Base-by-base conservation (phyloP, 148 eudicot genomes). In the Vaccinium macrocarpon region DNA sequence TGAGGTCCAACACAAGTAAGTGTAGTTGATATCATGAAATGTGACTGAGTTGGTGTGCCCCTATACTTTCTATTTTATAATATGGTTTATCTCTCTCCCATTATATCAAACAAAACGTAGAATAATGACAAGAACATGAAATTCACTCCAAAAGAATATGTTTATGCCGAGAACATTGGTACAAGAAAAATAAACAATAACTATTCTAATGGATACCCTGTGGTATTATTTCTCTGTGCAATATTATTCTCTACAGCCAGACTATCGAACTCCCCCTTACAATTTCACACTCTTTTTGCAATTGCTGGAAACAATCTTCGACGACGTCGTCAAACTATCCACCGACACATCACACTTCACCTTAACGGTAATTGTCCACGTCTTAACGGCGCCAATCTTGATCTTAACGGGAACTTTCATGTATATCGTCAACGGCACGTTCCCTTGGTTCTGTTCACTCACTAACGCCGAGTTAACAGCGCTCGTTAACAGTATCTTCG, bases 361-460 rank as follows among this genome's bases (percentile, higher is more conserved):
- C 84, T 90, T 93, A 73, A 92, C 90, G 68, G 88, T 90, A 21
- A 93, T 80, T 48, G 86, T 86, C 98, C 98, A 93, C 42, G 95
- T 90, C 87, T 88, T 95, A 12, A 93, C 81, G 80, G 89, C 76
- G 10, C 98, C 97, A 6, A 95, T 25, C 86, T 93, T 88, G 7
- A 95, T 75, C 86, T 89, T 94, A 19, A 95, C 88, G 23, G 98
- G 98, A 19, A 90, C 86, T 73, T 84, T 87, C 66, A 88, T 82
- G 27, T 85, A 84, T 80, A 95, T 71, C 76, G 50, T 82, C 8
- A 95, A 86, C 82, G 95, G 96, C 53, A 95, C 92, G 21, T 83
- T 80, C 46, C 85, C 84, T 0, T 73, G 27, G 52, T 61, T 89
- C 88, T 89, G 90, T 55, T 90, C 83, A 3, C 77, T 84, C 57